These are phyloP conservation scores for Phytophthora multivora DNA, from an alignment of 352 stramenopile genomes.

Conservation along the genomic window DNA sequence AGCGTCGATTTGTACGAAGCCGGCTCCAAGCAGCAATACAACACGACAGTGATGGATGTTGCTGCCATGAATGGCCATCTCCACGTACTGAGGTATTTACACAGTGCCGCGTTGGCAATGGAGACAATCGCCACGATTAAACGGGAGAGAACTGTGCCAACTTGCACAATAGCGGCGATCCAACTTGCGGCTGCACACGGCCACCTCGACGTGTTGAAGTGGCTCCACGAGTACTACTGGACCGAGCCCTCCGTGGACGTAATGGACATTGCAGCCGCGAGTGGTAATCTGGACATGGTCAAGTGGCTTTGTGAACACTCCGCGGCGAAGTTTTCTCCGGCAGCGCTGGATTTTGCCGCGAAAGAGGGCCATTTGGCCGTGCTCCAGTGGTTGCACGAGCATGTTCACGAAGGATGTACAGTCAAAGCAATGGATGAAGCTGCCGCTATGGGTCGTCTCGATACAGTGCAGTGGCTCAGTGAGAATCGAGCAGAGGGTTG, in stretches of 20 bases:
- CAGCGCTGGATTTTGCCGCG: slow-evolving; percentile 26
- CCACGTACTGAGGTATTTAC: slow-evolving; percentile 33
- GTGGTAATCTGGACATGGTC: slow-evolving; percentile 32
- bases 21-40: slow-evolving; percentile 22
- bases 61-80: slow-evolving; percentile 39
- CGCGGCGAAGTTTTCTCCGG: slow-evolving; percentile 20
- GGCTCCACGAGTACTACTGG: slow-evolving; percentile 32
- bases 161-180: slow-evolving; percentile 19
- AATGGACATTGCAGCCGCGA: slow-evolving; percentile 28
- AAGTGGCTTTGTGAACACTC: slow-evolving; percentile 31
- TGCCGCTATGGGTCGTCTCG: slow-evolving; percentile 24
- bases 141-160: slow-evolving; percentile 11
- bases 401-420: slow-evolving; percentile 35
- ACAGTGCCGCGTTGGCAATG: slow-evolving; percentile 17
- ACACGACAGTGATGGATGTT: slow-evolving; percentile 33
- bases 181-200: slow-evolving; percentile 22
- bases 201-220: slow-evolving; percentile 33
- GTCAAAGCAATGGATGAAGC: slow-evolving; percentile 40
- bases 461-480: slow-evolving; percentile 30
- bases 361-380: slow-evolving; percentile 26
- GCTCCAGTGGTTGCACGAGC: slow-evolving; percentile 31
- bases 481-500: slow-evolving; percentile 28
- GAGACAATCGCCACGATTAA: background rate
- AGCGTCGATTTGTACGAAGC: slow-evolving; percentile 18
- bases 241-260: slow-evolving; percentile 18